Evolutionary conservation across 306 rosid genomes (phyloP).

Genomic region (Cucumis melo): DNA sequence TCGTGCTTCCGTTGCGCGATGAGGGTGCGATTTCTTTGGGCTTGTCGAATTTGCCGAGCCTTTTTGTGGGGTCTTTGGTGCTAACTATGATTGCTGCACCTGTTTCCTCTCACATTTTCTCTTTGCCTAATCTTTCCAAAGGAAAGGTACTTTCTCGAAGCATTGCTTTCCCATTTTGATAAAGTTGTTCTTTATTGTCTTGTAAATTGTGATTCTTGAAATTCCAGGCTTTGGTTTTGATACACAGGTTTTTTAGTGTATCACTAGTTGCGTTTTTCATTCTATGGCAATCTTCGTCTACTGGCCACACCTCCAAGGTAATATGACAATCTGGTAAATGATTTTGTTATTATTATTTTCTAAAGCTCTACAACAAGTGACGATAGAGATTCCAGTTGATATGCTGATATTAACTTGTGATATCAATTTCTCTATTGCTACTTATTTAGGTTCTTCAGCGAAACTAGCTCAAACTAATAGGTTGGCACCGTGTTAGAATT

Average conservation of each 20-base stretch:
- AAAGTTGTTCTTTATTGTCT: background rate
- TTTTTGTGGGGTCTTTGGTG: slow-evolving; percentile 65
- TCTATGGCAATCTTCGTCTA: slow-evolving; percentile 63
- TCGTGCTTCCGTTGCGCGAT: slow-evolving; percentile 91
- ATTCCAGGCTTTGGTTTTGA: slow-evolving; percentile 94
- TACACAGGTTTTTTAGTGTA: slow-evolving; percentile 97
- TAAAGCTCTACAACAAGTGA: background rate
- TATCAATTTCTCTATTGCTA: background rate
- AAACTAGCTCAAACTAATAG: background rate
- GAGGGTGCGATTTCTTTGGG: slow-evolving; percentile 92
- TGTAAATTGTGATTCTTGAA: slow-evolving; percentile 50
- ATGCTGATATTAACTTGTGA: background rate
- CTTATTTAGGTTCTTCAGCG: background rate
- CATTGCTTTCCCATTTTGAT: background rate
- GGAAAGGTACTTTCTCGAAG: slow-evolving; percentile 34
- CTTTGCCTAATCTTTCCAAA: slow-evolving; percentile 60
- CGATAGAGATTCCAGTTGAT: background rate
- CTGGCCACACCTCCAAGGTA: slow-evolving; percentile 41
- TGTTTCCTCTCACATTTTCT: slow-evolving; percentile 68
- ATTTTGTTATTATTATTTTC: background rate
- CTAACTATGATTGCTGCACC: slow-evolving; percentile 85
- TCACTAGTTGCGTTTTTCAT: slow-evolving; percentile 68
- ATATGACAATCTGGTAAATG: slow-evolving; percentile 11
- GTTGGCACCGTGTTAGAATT: background rate
- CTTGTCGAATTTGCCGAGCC: slow-evolving; percentile 62